Conservation (phyloP, 495 filamentous ascomycete species). For the Tetracladium marchalianum region DNA sequence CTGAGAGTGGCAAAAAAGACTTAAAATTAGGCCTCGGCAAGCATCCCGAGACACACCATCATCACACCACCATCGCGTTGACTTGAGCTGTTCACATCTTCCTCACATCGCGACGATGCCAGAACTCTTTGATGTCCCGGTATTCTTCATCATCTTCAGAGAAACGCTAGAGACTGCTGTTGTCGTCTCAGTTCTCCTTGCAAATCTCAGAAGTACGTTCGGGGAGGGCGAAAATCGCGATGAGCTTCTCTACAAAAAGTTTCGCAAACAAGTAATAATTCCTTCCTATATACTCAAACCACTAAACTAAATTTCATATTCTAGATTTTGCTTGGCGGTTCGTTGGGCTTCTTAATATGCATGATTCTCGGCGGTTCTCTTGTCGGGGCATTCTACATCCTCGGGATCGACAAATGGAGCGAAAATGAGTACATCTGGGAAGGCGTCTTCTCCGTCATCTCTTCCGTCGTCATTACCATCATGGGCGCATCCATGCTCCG, state of each 20-base stretch:
- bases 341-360: conserved; percentile 54
- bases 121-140: conserved; percentile 53
- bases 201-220: conserved; percentile 68
- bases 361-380: conserved; percentile 57
- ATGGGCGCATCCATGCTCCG: conserved; percentile 69
- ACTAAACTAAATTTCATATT: neutral
- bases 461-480: conserved; percentile 64
- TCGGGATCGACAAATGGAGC: conserved; percentile 55
- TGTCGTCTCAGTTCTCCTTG: conserved; percentile 70
- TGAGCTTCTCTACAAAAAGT: conserved; percentile 45
- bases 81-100: too few species aligned
- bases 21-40: neutral
- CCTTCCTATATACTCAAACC: neutral
- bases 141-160: conserved; percentile 79
- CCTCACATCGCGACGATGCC: conserved; percentile 27
- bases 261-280: conserved; percentile 54
- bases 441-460: conserved; percentile 62
- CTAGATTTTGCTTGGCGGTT: conserved; percentile 44
- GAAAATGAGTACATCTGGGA: conserved; percentile 66
- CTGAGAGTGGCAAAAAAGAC: too few species aligned
- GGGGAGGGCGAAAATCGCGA: conserved; percentile 44
- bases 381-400: conserved; percentile 69
- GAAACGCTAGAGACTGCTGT: conserved; percentile 71
- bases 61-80: too few species aligned
- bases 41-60: neutral